A percentile compares a stretch with the other conserved stretches of the same genome.
phyloP scores from a whole-genome alignment of 2,329 filamentous ascomycete genomes.

The Coleophoma cylindrospora region DNA sequence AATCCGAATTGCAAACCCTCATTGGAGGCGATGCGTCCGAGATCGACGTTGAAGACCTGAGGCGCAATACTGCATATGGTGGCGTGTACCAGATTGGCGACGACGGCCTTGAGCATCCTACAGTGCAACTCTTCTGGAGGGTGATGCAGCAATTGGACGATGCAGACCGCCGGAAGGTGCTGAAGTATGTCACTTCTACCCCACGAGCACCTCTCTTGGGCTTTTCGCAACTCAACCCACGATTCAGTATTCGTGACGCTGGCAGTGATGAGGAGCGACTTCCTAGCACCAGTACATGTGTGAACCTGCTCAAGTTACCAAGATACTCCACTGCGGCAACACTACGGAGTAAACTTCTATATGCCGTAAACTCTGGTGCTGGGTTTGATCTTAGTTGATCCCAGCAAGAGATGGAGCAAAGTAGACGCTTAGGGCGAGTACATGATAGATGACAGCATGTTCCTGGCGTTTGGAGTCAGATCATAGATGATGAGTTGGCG shows the following conservation, averaged over 20 bases:
- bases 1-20: conserved; percentile 86
- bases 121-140: conserved; percentile 84
- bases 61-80: conserved; percentile 78
- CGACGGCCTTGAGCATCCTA: conserved; percentile 80
- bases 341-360: conserved; percentile 77
- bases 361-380: conserved; percentile 83
- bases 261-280: conserved; percentile 71
- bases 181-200: conserved; percentile 95
- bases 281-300: conserved; percentile 92
- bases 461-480: too few species aligned
- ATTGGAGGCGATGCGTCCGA: conserved; percentile 82
- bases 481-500: too few species aligned
- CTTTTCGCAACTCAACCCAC: conserved; percentile 78
- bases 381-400: conserved; percentile 77
- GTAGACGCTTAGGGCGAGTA: too few species aligned
- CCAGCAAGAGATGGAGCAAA: too few species aligned
- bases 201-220: conserved; percentile 85
- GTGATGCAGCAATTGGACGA: conserved; percentile 76
- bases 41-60: conserved; percentile 83
- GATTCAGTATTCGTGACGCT: conserved; percentile 85
- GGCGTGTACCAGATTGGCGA: conserved; percentile 88
- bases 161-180: conserved; percentile 72
- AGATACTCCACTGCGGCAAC: conserved; percentile 63
- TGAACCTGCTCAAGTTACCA: conserved; percentile 90
- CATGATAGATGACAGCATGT: too few species aligned